Evolutionary conservation across 306 rosid species (phyloP), one percentile per base, ranked within the genome.

Genomic region (Ammopiptanthus mongolicus): DNA sequence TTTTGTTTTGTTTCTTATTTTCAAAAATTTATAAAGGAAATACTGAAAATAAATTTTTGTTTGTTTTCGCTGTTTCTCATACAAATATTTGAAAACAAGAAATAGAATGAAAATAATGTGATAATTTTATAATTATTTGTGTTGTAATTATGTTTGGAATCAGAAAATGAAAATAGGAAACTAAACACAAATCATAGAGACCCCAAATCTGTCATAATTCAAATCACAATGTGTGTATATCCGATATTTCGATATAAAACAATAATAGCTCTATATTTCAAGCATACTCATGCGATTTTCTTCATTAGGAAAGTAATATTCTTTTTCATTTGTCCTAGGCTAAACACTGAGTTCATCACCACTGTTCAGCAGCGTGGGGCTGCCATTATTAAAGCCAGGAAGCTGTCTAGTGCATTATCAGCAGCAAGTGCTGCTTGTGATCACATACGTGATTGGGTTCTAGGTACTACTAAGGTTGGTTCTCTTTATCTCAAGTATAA

Each of bases 351-450:
- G 76, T 91, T 95, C 84, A 92, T 90, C 82, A 19, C 87, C 85
- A 74, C 84, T 0, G 89, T 87, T 37, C 92, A 90, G 79, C 91
- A 90, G 77, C 90, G 96, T 9, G 92, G 96, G 0, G 83, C 86
- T 0, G 92, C 90, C 57, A 84, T 86, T 46, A 84, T 86, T 31
- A 86, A 80, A 76, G 90, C 96, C 62, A 73, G 90, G 80, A 90
- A 90, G 82, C 51, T 65, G 74, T 86, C 89, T 0, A 84, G 96
- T 65, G 96, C 96, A 36, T 36, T 90, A 23, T 90, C 96, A 60
- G 90, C 92, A 44, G 92, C 96, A 25, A 87, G 90, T 86, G 51
- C 96, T 17, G 90, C 96, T 63, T 90, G 92, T 76, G 96, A 90
- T 87, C 96, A 90, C 37, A 87, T 90, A 1, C 92, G 72, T 23